These are phyloP conservation scores for Lolium perenne DNA, from an alignment of 176 grass and related monocot genomes.

Conservation along the genomic window DNA sequence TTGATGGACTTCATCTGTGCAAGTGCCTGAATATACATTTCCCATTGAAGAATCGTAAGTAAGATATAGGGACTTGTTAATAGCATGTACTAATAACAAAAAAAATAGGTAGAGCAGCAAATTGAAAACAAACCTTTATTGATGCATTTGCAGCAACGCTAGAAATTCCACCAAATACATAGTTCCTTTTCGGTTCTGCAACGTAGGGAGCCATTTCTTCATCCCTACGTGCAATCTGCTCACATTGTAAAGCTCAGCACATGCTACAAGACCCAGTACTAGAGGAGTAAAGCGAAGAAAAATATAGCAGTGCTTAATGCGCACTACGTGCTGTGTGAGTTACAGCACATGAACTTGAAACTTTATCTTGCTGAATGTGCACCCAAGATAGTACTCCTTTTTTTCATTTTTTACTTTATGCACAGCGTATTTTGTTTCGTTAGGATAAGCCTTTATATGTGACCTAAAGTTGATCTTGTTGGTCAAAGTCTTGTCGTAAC, in stretches of 20 bases:
- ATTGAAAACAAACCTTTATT: slow-evolving; percentile 74
- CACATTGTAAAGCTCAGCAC: slow-evolving; percentile 29
- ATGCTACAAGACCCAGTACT: background rate
- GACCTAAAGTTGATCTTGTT: background rate
- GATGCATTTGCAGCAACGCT: slow-evolving; percentile 92
- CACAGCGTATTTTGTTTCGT: background rate
- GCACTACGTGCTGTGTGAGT: background rate
- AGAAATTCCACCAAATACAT: slow-evolving; percentile 94
- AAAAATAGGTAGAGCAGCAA: slow-evolving; percentile 28
- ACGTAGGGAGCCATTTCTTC: slow-evolving; percentile 96
- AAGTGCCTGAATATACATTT: slow-evolving; percentile 66
- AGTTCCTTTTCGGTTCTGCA: slow-evolving; percentile 85
- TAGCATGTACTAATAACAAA: background rate
- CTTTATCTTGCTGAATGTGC: slow-evolving; percentile 5
- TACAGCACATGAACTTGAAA: slow-evolving; percentile 15
- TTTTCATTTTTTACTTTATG: slow-evolving; percentile 6
- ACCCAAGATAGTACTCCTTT: background rate
- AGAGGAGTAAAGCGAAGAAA: background rate
- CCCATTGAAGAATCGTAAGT: slow-evolving; percentile 31
- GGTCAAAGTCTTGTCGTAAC: background rate
- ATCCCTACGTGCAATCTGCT: slow-evolving; percentile 83
- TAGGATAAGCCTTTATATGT: background rate
- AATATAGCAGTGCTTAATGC: background rate
- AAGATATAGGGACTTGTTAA: slow-evolving; percentile 42
- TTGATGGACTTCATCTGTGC: slow-evolving; percentile 97